A percentile compares a stretch with the other conserved stretches of the same genome.
Conservation (phyloP, 78 protist genomes). For the Thecamonas trahens region DNA sequence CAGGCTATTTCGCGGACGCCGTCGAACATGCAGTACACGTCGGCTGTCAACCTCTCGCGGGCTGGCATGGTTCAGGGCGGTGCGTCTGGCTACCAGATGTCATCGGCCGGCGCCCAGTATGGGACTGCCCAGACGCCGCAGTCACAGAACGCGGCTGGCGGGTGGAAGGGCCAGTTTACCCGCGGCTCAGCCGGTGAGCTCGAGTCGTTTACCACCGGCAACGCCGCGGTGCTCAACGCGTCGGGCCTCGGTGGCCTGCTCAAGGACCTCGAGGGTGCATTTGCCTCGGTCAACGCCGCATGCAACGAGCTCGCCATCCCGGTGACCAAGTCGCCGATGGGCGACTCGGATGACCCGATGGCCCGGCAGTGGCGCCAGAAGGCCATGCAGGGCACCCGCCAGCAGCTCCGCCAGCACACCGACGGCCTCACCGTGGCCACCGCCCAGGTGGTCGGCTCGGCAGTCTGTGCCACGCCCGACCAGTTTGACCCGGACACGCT, state of each 20-base stretch:
- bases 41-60: slow-evolving; percentile 2
- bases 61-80: not conserved
- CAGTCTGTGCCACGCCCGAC: too few relatives aligned
- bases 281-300: slow-evolving; percentile 7
- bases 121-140: too few relatives aligned
- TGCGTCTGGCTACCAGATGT: slow-evolving; percentile 1
- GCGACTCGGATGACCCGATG: slow-evolving; percentile 6
- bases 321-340: slow-evolving; percentile 15
- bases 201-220: too few relatives aligned
- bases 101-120: too few relatives aligned
- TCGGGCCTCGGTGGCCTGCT: not conserved
- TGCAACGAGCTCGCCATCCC: not conserved
- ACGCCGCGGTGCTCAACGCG: too few relatives aligned
- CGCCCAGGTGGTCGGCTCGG: slow-evolving; percentile 7
- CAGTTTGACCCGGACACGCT: too few relatives aligned
- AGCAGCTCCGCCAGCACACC: not conserved
- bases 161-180: too few relatives aligned
- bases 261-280: not conserved
- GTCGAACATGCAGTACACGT: not conserved
- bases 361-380: slow-evolving; percentile 10
- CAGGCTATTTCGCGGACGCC: slow-evolving; percentile 1
- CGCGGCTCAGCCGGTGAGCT: too few relatives aligned
- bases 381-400: not conserved
- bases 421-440: slow-evolving; percentile 15
- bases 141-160: too few relatives aligned